A percentile compares a stretch with the other conserved stretches of the same genome.
Conservation (phyloP, 257 asterid species). For the Forsythia viridissima region DNA sequence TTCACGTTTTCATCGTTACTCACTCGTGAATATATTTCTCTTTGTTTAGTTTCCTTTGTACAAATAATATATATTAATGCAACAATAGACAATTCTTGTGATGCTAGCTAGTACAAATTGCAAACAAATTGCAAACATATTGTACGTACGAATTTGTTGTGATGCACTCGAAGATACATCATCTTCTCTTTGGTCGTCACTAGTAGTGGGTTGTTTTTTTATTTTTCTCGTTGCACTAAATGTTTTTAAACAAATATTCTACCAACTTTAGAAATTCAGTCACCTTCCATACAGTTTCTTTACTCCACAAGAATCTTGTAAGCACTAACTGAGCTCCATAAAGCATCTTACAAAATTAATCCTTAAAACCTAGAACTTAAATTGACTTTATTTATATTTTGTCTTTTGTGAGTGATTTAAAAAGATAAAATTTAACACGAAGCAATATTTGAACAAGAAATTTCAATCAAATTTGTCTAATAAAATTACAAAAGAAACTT, state of each 20-base stretch:
- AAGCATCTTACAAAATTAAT: no score
- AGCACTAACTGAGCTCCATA: no score
- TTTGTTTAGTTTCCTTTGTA: no score
- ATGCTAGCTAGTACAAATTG: no score
- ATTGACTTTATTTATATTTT: no score
- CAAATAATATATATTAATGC: no score
- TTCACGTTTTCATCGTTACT: not conserved
- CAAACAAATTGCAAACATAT: slow-evolving; percentile 16
- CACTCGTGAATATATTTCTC: no score
- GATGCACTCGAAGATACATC: not conserved
- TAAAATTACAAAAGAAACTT: not conserved
- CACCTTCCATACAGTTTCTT: not conserved
- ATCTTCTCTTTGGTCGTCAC: not conserved
- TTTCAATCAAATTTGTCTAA: not conserved
- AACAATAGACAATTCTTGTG: not conserved
- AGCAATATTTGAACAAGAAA: no score
- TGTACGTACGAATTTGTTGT: not conserved
- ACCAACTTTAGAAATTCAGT: not conserved
- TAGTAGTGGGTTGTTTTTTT: no score
- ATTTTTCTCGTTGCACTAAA: not conserved
- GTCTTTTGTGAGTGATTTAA: no score
- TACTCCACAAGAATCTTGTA: not conserved
- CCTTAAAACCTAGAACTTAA: no score
- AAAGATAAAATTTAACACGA: no score
- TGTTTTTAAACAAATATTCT: not conserved